These are phyloP conservation scores for Oryza meridionalis DNA, from an alignment of 176 grass and related monocot species.

Conservation along the genomic window DNA sequence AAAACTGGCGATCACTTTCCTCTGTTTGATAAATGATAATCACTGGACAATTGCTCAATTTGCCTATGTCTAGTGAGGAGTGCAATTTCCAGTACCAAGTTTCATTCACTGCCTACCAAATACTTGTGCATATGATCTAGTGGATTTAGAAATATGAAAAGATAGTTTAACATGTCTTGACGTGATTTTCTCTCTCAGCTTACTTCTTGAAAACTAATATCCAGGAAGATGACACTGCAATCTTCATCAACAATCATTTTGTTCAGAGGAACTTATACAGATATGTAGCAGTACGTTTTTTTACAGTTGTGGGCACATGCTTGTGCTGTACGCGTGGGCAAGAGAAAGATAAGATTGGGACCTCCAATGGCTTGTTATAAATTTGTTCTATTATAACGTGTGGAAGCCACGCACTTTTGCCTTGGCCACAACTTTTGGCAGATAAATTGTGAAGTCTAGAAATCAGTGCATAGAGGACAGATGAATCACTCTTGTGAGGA, in stretches of 20 bases:
- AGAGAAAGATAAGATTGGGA: conserved; percentile 41
- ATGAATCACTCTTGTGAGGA: conserved; percentile 25
- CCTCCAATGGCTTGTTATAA: conserved; percentile 22
- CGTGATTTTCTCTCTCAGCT: not conserved
- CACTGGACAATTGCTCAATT: not conserved
- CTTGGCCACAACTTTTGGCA: conserved; percentile 51
- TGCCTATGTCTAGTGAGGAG: not conserved
- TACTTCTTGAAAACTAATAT: conserved; percentile 21
- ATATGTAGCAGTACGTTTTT: conserved; percentile 26
- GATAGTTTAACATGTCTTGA: not conserved
- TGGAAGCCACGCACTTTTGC: conserved; percentile 36
- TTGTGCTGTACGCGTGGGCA: conserved; percentile 22
- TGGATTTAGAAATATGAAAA: not conserved
- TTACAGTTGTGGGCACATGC: conserved; percentile 33
- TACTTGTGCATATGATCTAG: not conserved
- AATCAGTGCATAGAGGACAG: conserved; percentile 32
- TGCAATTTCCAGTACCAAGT: not conserved
- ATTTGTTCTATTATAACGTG: conserved; percentile 37
- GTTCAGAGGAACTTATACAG: conserved; percentile 23
- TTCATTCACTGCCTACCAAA: not conserved
- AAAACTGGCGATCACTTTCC: not conserved
- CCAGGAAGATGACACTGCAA: not conserved
- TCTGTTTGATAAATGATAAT: not conserved
- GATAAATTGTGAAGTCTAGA: conserved; percentile 36
- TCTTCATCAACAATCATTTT: conserved; percentile 16